Evolutionary conservation across 768 basidiomycete genomes (phyloP), one percentile per base, ranked within the genome.

Genomic region (Pleurotus salmoneostramineus): DNA sequence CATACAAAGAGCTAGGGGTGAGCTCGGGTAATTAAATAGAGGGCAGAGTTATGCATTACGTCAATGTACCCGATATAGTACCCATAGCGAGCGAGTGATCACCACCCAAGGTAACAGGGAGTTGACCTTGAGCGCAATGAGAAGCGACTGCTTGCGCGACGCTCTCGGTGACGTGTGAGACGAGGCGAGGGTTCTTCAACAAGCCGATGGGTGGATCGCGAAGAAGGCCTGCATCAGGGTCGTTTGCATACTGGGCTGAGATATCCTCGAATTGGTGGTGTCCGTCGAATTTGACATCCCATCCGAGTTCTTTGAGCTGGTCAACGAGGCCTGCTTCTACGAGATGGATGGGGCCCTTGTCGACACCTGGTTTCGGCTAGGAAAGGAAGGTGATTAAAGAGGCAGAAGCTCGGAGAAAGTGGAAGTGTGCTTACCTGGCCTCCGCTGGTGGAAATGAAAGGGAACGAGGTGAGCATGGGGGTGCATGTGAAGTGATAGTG

Each of bases 11-110:
- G 21, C 21, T 3, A 42, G 40, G 40, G 48, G 56, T 40, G 27
- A 21, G 17, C 56, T 15, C 51, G 56, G 66, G 27, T 61, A 37
- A 33, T 51, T 36, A 32, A 51, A 21, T 6, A 31, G 56, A n/a
- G n/a, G 48, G 7, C 11, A 56, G 50, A 50, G 36, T 32, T 14
- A 46, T 27, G 33, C 42, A 56, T 66, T 69, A 91, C 91, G 78
- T 82, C 35, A 95, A 73, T 4, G 92, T 94, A 31, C 96, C 97
- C 2, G 87, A 88, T 58, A 98, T 92, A 17, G 97, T 98, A 8
- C 94, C 97, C 89, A 98, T 89, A 0, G 95, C 80, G 69, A 98
- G 75, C 57, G 93, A 95, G 73, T 99, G 97, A 68, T 99, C 97
- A 10, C 97, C 97, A 8, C 97, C 97, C 5, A 98, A 77, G 1